phyloP scores from a whole-genome alignment of 257 asterid species.

The Lavandula angustifolia region DNA sequence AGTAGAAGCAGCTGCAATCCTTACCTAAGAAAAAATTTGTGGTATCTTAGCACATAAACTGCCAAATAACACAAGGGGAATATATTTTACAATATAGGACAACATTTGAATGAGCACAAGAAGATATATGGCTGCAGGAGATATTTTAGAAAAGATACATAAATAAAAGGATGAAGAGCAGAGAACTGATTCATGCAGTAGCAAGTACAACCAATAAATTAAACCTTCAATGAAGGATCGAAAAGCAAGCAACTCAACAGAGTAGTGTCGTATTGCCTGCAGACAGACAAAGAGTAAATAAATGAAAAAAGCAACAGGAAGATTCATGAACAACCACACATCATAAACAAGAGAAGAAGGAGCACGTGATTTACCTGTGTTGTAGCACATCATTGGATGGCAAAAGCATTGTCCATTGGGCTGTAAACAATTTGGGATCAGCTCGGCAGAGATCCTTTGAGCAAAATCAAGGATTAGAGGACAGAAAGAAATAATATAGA shows the following conservation, averaged over 20 bases:
- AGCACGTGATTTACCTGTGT: slow-evolving; percentile 59
- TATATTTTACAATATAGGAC: slow-evolving; percentile 1
- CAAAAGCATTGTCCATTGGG: slow-evolving; percentile 89
- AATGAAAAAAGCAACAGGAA: neutral
- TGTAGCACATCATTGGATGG: slow-evolving; percentile 84
- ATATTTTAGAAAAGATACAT: slow-evolving; percentile 20
- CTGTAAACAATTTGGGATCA: slow-evolving; percentile 79
- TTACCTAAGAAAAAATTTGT: slow-evolving; percentile 55
- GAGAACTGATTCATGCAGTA: slow-evolving; percentile 15
- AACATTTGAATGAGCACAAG: slow-evolving; percentile 23
- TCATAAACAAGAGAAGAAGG: slow-evolving; percentile 28
- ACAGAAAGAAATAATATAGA: slow-evolving; percentile 18
- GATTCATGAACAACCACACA: slow-evolving; percentile 5
- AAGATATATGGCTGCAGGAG: slow-evolving; percentile 6
- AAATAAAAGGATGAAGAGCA: neutral
- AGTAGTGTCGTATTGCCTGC: slow-evolving; percentile 77
- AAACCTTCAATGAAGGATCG: slow-evolving; percentile 82
- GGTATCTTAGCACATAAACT: slow-evolving; percentile 18
- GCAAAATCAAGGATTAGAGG: slow-evolving; percentile 39
- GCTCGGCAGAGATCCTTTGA: slow-evolving; percentile 88
- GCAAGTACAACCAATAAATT: slow-evolving; percentile 27
- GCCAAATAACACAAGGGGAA: slow-evolving; percentile 5
- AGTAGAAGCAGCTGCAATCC: slow-evolving; percentile 82
- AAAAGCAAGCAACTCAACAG: slow-evolving; percentile 88
- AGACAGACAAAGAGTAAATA: slow-evolving; percentile 25